Base-by-base conservation (phyloP, 2,329 filamentous ascomycete species). In the Talaromyces albobiverticillius region DNA sequence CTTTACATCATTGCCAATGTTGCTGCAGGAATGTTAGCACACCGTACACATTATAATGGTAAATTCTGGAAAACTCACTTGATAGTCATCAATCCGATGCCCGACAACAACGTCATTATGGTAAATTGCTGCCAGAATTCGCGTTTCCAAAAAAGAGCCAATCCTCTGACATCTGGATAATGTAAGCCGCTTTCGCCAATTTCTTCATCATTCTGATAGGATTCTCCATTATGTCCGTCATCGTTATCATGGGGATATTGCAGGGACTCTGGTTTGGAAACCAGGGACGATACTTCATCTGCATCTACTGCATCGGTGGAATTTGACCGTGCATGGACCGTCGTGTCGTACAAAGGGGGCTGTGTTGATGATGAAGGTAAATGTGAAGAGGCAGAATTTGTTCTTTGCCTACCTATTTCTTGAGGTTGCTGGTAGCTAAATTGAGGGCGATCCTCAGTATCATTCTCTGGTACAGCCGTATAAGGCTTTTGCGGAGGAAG, bases 81-180 rank as follows among this genome's bases (percentile, higher is more conserved):
- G 74, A 99, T 99, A 0, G 93, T 97, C 94, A 99, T 99, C 60
- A 99, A 76, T 10, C 94, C 94, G 63, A 96, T 88, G 50, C 94
- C 94, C 4, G 91, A 90, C 58, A 97, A 78, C n/a, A 96, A 82
- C 36, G 87, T 91, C 82, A 99, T 89, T 61, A 96, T 85, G 54
- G 82, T 72, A 71, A 95, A 97, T 25, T 95, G 75, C 65, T 95
- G 88, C 91, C 92, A 97, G 71, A 97, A 99, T 60, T 95, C 88
- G 46, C 85, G 64, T 57, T 82, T 84, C 51, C 77, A 78, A 29
- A 96, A 74, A 67, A 99, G 79, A 14, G 82, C 80, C 66, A 90
- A 77, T 60, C 94, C 94, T 68, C 93, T 89, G 67, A 97, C 88
- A 84, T 97, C 94, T 90, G 89, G 73, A 80, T 86, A 85, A 74